A percentile compares a stretch with the other conserved stretches of the same genome.
phyloP scores from a whole-genome alignment of 75 land plant species.

The Cryptomeria japonica region DNA sequence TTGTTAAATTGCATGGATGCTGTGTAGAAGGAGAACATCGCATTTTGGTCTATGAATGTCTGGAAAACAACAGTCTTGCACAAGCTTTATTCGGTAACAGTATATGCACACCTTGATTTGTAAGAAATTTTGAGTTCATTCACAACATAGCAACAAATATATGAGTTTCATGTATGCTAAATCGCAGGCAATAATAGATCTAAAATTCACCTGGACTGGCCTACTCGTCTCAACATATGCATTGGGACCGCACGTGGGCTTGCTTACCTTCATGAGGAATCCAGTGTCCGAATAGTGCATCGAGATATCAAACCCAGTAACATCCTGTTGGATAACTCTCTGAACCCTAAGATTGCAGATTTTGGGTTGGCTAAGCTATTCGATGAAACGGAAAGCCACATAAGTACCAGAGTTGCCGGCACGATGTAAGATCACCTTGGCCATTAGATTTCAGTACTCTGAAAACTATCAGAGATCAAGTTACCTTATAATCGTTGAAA shows the following conservation, averaged over 20 bases:
- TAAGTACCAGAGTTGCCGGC: slow-evolving; percentile 90
- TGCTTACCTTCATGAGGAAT: slow-evolving; percentile 90
- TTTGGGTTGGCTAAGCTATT: slow-evolving; percentile 93
- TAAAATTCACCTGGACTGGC: slow-evolving; percentile 39
- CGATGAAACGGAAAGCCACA: slow-evolving; percentile 79
- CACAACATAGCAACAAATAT: background rate
- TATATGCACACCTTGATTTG: background rate
- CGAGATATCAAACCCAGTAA: slow-evolving; percentile 94
- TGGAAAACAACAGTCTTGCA: slow-evolving; percentile 26
- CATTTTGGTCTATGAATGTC: slow-evolving; percentile 25
- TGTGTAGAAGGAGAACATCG: slow-evolving; percentile 25
- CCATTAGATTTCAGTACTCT: background rate
- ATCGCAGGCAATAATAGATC: background rate
- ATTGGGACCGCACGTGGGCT: slow-evolving; percentile 72
- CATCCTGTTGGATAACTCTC: slow-evolving; percentile 73
- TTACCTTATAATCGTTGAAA: background rate
- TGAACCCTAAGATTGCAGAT: slow-evolving; percentile 82
- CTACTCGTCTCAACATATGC: slow-evolving; percentile 52
- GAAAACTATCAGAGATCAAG: no score
- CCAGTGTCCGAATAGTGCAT: slow-evolving; percentile 70
- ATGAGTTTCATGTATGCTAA: background rate
- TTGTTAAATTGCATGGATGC: slow-evolving; percentile 23
- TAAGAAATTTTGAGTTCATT: background rate
- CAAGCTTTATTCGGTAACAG: slow-evolving; percentile 22
- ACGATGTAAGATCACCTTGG: slow-evolving; percentile 60